Percentiles rank a stretch among this genome's conserved stretches.
These are phyloP conservation scores for maize (Zea mays) DNA, from an alignment of 176 grass and related monocot species.

Conservation along the genomic window DNA sequence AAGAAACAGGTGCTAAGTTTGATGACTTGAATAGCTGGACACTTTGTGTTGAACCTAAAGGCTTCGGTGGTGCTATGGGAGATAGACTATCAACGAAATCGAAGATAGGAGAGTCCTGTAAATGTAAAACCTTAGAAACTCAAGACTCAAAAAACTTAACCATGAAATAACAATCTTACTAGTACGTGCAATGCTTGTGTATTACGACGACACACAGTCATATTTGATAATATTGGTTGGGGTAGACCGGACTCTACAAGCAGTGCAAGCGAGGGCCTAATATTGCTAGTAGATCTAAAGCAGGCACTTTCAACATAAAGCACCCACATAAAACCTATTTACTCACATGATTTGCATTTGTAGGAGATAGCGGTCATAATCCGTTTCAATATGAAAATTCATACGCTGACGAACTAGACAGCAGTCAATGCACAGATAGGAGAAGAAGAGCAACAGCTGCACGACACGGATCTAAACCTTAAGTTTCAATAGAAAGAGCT, in stretches of 20 bases:
- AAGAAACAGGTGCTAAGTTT: conserved; percentile 46
- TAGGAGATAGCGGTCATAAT: neutral
- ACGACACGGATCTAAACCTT: neutral
- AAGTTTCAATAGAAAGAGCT: neutral
- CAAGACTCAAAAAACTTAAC: neutral
- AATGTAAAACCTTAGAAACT: conserved; percentile 3
- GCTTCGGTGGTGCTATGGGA: conserved; percentile 51
- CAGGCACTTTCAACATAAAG: neutral
- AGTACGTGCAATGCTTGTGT: too few species aligned
- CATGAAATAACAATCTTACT: neutral
- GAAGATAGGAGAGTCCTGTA: conserved; percentile 42
- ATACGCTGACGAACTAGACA: neutral
- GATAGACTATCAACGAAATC: conserved; percentile 63
- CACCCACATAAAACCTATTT: neutral
- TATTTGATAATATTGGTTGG: too few species aligned
- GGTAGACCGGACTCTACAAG: too few species aligned
- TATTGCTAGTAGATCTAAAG: neutral
- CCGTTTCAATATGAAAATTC: neutral
- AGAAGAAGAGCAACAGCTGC: neutral
- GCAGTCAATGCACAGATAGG: neutral
- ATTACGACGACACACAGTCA: too few species aligned
- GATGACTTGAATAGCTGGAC: conserved; percentile 48
- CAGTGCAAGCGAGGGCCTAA: too few species aligned
- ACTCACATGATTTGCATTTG: neutral
- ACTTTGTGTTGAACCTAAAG: conserved; percentile 44